Conservation (phyloP, 345 rosid genomes). For the Euclidium syriacum region DNA sequence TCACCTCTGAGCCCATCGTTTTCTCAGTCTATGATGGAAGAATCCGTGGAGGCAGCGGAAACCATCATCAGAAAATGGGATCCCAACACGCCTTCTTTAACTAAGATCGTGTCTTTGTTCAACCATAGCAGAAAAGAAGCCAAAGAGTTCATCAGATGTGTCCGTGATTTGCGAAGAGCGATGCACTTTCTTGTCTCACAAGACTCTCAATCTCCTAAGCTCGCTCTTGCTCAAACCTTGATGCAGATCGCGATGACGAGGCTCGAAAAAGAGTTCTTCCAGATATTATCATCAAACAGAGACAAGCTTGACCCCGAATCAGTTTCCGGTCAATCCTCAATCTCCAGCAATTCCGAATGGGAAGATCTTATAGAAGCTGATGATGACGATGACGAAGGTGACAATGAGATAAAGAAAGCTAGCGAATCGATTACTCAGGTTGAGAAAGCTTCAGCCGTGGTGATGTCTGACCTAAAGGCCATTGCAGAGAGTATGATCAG, state of each 20-base stretch:
- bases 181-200: slow-evolving; percentile 54
- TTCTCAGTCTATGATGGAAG: slow-evolving; percentile 42
- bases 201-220: slow-evolving; percentile 40
- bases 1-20: slow-evolving; percentile 26
- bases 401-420: slow-evolving; percentile 28
- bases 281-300: slow-evolving; percentile 36
- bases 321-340: slow-evolving; percentile 46
- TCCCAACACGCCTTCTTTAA: slow-evolving; percentile 33
- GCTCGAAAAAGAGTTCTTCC: slow-evolving; percentile 55
- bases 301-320: slow-evolving; percentile 52
- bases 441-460: slow-evolving; percentile 36
- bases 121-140: slow-evolving; percentile 45
- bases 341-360: slow-evolving; percentile 31
- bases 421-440: slow-evolving; percentile 36
- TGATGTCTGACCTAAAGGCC: slow-evolving; percentile 54
- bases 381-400: slow-evolving; percentile 30
- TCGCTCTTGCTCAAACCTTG: slow-evolving; percentile 49
- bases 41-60: slow-evolving; percentile 42
- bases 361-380: slow-evolving; percentile 18
- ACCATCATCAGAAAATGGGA: slow-evolving; percentile 61
- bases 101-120: slow-evolving; percentile 38
- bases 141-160: slow-evolving; percentile 38
- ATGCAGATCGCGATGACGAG: slow-evolving; percentile 66
- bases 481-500: slow-evolving; percentile 76
- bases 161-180: slow-evolving; percentile 38